Base-by-base conservation (phyloP, 78 protist genomes). In the Paratrimastix pyriformis region DNA sequence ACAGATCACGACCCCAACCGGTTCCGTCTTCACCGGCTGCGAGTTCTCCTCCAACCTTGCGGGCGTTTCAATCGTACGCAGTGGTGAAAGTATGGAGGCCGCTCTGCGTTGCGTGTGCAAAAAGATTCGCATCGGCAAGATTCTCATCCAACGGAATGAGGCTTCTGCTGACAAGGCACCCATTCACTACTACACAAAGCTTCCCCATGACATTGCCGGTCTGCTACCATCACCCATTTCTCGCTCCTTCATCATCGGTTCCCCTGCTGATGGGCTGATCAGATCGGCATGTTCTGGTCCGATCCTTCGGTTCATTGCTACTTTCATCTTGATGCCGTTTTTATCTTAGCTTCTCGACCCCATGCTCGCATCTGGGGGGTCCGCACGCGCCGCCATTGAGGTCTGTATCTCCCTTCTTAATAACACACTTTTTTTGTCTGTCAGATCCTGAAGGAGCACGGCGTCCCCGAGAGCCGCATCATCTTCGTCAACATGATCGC, bases 401-500 rank as follows among this genome's bases (percentile, higher is more conserved):
- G 72, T 29, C 15, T 62, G n/a, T n/a, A n/a, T n/a, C n/a, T n/a
- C n/a, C n/a, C n/a, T n/a, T n/a, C n/a, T n/a, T n/a, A n/a, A n/a
- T n/a, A n/a, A n/a, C n/a, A n/a, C n/a, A n/a, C n/a, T n/a, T n/a
- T n/a, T 13, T 4, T 11, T 64, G 9, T 64, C 24, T 64, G 7
- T 64, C 21, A 2, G 7, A 26, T 35, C 33, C 30, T 29, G 52
- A 4, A 54, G 9, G 45, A 76, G 30, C 43, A 44, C 30, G 82
- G 82, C 37, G 88, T 85, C 33, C 13, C 6, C n/a, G 83, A 86
- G 75, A 80, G 79, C 21, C 32, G 21, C 4, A 86, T 86, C 44
- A 40, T 83, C 18, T 83, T 86, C 74, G 29, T 86, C 39, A 86
- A 86, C 39, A 44, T 86, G 13, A 39, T 86, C 45, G 39, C 84